Conservation (phyloP, 208 protist species). For the Vickermania spadyakhi region DNA sequence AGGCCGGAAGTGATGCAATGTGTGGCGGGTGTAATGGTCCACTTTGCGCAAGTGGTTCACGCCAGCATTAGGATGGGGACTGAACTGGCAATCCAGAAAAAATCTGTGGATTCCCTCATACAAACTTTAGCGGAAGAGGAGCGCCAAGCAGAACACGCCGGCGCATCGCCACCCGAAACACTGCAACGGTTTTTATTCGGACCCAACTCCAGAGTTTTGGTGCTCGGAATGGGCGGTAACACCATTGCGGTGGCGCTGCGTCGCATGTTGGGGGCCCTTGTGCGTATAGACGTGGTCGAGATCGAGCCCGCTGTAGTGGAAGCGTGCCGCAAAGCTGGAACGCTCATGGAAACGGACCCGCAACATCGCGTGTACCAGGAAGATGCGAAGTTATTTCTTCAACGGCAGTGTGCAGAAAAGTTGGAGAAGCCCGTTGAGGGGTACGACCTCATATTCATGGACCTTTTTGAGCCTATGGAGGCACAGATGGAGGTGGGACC, state of each 20-base stretch:
- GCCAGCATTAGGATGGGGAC: constrained; percentile 9
- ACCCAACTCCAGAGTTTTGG: constrained; percentile 18
- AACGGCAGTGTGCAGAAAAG: constrained; percentile 5
- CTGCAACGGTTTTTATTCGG: constrained; percentile 13
- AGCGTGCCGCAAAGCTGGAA: constrained; percentile 27
- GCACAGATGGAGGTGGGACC: constrained; percentile 38
- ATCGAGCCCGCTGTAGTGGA: constrained; percentile 53
- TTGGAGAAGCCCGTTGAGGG: neutral
- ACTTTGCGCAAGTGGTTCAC: constrained; percentile 50
- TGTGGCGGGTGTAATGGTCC: constrained; percentile 64
- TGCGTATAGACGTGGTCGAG: constrained; percentile 48
- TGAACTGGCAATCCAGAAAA: neutral
- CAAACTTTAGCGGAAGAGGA: neutral
- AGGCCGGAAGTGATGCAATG: constrained; percentile 46
- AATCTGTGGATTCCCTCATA: neutral
- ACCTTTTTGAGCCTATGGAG: constrained; percentile 61
- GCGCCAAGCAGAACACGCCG: neutral
- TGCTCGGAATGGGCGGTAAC: constrained; percentile 80
- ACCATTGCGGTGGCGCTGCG: constrained; percentile 63
- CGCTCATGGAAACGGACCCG: constrained; percentile 16
- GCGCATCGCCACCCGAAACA: neutral
- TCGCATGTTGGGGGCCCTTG: constrained; percentile 26
- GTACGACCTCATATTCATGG: constrained; percentile 67
- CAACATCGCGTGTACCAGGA: constrained; percentile 24
- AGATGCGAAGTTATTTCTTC: constrained; percentile 16